These are phyloP conservation scores for Euphorbia peplus DNA, from an alignment of 345 rosid genomes.

Conservation along the genomic window DNA sequence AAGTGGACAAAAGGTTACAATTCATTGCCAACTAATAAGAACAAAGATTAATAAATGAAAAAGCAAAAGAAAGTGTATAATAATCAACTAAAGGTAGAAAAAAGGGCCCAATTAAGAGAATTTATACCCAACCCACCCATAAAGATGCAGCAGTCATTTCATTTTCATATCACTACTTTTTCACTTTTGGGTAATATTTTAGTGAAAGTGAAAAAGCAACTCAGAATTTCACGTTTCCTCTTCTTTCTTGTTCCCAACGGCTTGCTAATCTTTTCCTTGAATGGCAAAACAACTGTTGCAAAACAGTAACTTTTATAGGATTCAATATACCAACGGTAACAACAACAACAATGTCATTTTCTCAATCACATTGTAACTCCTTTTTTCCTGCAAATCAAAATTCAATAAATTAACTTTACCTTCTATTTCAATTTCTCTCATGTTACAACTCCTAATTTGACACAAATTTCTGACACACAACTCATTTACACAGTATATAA, in stretches of 20 bases:
- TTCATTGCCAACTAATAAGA: conserved; percentile 1
- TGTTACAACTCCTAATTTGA: too few species aligned
- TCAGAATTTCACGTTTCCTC: conserved; percentile 14
- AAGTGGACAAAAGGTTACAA: background rate
- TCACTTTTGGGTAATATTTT: background rate
- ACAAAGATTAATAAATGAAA: background rate
- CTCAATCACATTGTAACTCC: background rate
- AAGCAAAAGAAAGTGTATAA: background rate
- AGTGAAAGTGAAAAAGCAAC: conserved; percentile 9
- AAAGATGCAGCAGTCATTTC: too few species aligned
- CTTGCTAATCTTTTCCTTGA: background rate
- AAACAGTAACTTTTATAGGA: conserved; percentile 1
- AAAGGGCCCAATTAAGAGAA: conserved; percentile 1
- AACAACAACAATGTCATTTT: background rate
- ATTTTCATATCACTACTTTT: too few species aligned
- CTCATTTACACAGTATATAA: too few species aligned
- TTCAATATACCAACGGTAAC: background rate
- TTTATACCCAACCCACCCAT: background rate
- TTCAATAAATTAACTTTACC: background rate
- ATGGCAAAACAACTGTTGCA: background rate
- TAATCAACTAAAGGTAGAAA: background rate
- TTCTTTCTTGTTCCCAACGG: conserved; percentile 8
- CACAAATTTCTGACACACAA: too few species aligned
- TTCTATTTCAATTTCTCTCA: too few species aligned
- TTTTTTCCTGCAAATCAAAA: conserved; percentile 12